Conservation (phyloP, 169 alveolate genomes). For the Babesia ovata region DNA sequence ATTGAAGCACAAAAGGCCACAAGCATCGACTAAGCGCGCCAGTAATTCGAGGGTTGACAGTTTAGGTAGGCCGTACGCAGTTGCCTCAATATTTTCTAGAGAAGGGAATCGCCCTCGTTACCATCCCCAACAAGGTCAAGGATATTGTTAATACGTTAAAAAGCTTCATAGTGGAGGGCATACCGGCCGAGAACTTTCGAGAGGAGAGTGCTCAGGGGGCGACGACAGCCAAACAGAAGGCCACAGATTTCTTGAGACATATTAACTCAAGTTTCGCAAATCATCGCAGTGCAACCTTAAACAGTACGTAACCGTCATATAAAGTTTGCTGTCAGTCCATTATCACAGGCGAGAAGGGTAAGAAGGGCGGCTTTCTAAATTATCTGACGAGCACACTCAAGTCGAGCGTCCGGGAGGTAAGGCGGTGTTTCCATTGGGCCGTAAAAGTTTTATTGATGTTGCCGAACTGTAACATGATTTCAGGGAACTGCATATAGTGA, state of each 20-base stretch:
- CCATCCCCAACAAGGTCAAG: conserved; percentile 16
- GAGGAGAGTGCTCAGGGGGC: background rate
- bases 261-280: conserved; percentile 32
- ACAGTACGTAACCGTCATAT: conserved; percentile 5
- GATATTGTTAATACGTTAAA: conserved; percentile 16
- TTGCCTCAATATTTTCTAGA: background rate
- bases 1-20: conserved; percentile 17
- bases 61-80: conserved; percentile 3
- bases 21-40: conserved; percentile 1
- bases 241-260: conserved; percentile 38
- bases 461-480: background rate
- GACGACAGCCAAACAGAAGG: background rate
- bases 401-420: conserved; percentile 8
- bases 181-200: conserved; percentile 32
- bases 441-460: background rate
- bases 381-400: conserved; percentile 9
- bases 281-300: conserved; percentile 1
- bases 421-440: background rate
- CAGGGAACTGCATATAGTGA: background rate
- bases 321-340: background rate
- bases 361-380: conserved; percentile 18
- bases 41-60: background rate
- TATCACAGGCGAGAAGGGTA: conserved; percentile 2
- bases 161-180: conserved; percentile 42
- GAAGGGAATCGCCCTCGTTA: background rate